These are phyloP conservation scores for Dacryopinax spathularia DNA, from an alignment of 768 basidiomycete species.

Conservation along the genomic window DNA sequence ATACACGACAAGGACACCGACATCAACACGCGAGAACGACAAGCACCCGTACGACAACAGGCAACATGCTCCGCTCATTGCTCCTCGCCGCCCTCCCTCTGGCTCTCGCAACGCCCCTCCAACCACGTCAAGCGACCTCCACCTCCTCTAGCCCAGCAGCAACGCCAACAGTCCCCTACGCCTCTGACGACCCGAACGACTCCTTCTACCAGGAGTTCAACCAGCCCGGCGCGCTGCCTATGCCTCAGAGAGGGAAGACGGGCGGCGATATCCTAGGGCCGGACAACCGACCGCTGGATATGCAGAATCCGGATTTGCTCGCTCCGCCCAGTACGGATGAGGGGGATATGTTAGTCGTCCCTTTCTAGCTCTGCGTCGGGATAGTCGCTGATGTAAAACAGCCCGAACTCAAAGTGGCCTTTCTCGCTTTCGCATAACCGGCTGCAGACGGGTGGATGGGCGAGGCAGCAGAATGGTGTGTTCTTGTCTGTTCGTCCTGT, in stretches of 20 bases:
- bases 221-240: not conserved
- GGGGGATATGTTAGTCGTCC: conserved; percentile 31
- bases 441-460: conserved; percentile 50
- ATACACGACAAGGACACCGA: not conserved
- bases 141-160: conserved; percentile 22
- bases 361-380: not conserved
- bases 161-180: conserved; percentile 33
- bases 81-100: not conserved
- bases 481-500: not conserved
- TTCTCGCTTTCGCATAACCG: conserved; percentile 48
- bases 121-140: conserved; percentile 5
- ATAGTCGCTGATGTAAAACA: conserved; percentile 12
- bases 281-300: conserved; percentile 39
- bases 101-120: not conserved
- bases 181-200: conserved; percentile 34
- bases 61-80: not conserved
- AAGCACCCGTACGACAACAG: not conserved
- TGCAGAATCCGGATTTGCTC: conserved; percentile 42
- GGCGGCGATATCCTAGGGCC: conserved; percentile 36
- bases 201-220: conserved; percentile 24
- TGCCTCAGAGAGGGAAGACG: conserved; percentile 2
- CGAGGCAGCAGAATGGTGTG: conserved; percentile 45
- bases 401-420: conserved; percentile 47
- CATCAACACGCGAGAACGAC: too few species aligned
- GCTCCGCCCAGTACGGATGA: conserved; percentile 51